These are phyloP conservation scores for Licmophora abbreviata DNA, from an alignment of 108 stramenopile genomes.

Conservation along the genomic window DNA sequence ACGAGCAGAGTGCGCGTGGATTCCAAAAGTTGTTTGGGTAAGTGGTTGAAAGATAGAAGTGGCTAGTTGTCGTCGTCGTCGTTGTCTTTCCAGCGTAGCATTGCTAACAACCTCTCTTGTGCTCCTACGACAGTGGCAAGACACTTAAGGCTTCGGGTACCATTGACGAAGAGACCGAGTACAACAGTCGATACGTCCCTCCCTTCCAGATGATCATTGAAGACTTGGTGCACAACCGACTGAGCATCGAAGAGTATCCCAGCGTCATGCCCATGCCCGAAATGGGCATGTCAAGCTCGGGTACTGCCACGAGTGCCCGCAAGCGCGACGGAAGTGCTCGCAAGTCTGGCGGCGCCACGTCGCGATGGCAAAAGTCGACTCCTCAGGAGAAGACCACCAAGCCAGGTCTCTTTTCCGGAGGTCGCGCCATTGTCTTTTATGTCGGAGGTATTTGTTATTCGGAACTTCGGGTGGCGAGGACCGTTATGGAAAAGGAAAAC, in stretches of 20 bases:
- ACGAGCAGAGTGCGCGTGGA: slow-evolving; percentile 14
- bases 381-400: slow-evolving; percentile 14
- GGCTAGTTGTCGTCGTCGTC: neutral
- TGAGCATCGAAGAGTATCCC: slow-evolving; percentile 82
- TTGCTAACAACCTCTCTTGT: slow-evolving; percentile 2
- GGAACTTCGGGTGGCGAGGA: slow-evolving; percentile 75
- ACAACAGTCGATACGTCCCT: slow-evolving; percentile 75
- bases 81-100: too few species aligned
- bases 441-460: slow-evolving; percentile 82
- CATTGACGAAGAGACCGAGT: slow-evolving; percentile 62
- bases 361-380: slow-evolving; percentile 38
- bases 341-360: slow-evolving; percentile 17
- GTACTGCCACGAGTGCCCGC: slow-evolving; percentile 16
- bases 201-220: slow-evolving; percentile 64
- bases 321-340: slow-evolving; percentile 10
- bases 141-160: slow-evolving; percentile 7
- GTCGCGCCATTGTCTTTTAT: slow-evolving; percentile 82
- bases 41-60: neutral
- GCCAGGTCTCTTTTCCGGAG: slow-evolving; percentile 34
- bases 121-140: too few species aligned
- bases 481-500: slow-evolving; percentile 60
- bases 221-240: slow-evolving; percentile 37
- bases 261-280: slow-evolving; percentile 83
- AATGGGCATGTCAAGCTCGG: slow-evolving; percentile 6
- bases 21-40: slow-evolving; percentile 13